Conservation (phyloP, 1,284 basidiomycete species). For the Trichosporon sp. region DNA sequence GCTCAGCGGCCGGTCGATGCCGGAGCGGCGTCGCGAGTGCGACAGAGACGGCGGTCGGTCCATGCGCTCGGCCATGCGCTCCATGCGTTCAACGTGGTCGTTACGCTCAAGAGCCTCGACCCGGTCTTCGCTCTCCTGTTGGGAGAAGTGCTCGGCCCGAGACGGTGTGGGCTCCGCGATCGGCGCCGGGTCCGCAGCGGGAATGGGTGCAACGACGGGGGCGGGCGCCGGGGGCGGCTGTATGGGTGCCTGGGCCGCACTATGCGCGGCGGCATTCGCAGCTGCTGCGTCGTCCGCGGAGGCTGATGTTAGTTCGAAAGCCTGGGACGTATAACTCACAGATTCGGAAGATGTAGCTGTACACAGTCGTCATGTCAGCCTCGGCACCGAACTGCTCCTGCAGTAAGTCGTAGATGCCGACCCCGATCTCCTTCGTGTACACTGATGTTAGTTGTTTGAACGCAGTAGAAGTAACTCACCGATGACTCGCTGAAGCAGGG, state of each 20-base stretch:
- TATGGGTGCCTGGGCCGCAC: slow-evolving; percentile 56
- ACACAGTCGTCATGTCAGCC: slow-evolving; percentile 58
- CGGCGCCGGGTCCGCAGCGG: slow-evolving; percentile 25
- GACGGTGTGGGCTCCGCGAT: neutral
- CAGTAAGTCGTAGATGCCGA: slow-evolving; percentile 51
- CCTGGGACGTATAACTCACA: slow-evolving; percentile 71
- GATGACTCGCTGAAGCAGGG: slow-evolving; percentile 92
- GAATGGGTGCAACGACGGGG: slow-evolving; percentile 39
- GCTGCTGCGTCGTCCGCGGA: slow-evolving; percentile 77
- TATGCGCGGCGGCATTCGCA: slow-evolving; percentile 27
- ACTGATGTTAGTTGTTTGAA: slow-evolving; percentile 37
- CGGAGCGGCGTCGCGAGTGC: slow-evolving; percentile 18
- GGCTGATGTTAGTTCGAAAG: slow-evolving; percentile 60
- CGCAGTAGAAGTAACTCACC: slow-evolving; percentile 63
- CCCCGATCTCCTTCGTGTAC: slow-evolving; percentile 45
- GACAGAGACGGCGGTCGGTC: slow-evolving; percentile 8
- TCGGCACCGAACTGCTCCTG: slow-evolving; percentile 56
- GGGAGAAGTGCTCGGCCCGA: neutral
- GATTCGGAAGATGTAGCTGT: slow-evolving; percentile 62
- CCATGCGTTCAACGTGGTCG: slow-evolving; percentile 13
- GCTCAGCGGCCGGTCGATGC: slow-evolving; percentile 36
- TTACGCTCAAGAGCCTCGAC: slow-evolving; percentile 11
- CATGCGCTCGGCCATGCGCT: slow-evolving; percentile 19
- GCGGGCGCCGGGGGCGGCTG: slow-evolving; percentile 68
- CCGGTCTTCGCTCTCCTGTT: slow-evolving; percentile 13